Base-by-base conservation (phyloP, 257 asterid species). In the Rubia yunnanensis region DNA sequence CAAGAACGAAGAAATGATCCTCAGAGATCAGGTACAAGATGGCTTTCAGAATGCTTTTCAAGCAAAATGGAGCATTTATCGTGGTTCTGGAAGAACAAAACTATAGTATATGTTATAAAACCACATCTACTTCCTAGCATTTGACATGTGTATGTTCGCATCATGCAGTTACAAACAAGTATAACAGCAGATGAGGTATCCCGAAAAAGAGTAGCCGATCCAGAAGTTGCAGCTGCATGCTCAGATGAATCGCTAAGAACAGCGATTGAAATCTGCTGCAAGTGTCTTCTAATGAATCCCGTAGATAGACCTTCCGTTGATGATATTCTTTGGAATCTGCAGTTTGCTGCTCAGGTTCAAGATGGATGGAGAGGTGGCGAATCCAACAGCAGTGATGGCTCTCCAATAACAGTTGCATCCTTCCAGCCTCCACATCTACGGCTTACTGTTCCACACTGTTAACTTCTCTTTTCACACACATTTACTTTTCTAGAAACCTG, bases 331-430 rank as follows among this genome's bases (percentile, higher is more conserved):
- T 92, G 98, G 98, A 87, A 92, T 73, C 60, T 92, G 84, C 98
- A 85, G 75, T 92, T 84, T 81, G 96, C 96, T 70, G 88, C 95
- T 63, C 98, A 92, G 77, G 96, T 89, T 60, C 95, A 92, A 75
- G 95, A 84, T 44, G 79, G 77, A 11, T 82, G 83, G 79, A 76
- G 81, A 56, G 79, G 77, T 5, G 87, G 79, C 14, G 63, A 57
- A 63, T 80, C 86, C 27, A 81, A 85, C 66, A 89, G 94, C 85
- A 89, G 83, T 7, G 96, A 87, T 24, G 73, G 76, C 49, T 92
- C 98, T 66, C 96, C 98, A 3, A 60, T 84, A 65, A 82, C 96
- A 20, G 63, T 84, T 67, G 81, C 96, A 26, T 85, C 95, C 27
- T 65, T 81, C 69, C 84, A 72, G 46, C 61, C 79, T 53, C 74